phyloP scores from a whole-genome alignment of 1,284 basidiomycete genomes.

The Ceratobasidium sp. region DNA sequence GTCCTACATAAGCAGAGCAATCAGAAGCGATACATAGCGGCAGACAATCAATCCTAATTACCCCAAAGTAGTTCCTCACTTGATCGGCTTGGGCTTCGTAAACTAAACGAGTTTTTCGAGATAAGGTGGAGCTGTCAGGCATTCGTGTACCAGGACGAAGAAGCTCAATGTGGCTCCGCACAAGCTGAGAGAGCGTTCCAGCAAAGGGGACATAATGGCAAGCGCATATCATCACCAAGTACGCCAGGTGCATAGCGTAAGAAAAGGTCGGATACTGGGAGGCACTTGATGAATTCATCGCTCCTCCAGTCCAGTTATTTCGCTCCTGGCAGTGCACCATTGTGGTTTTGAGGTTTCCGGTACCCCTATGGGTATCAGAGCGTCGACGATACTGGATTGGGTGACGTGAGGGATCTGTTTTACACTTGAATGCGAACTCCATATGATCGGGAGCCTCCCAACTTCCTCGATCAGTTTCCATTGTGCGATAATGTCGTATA shows the following conservation, averaged over 20 bases:
- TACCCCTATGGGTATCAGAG: background rate
- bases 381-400: background rate
- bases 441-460: conserved; percentile 1
- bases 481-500: background rate
- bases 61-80: background rate
- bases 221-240: background rate
- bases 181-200: background rate
- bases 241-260: background rate
- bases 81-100: background rate
- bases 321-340: background rate
- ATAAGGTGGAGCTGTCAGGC: background rate
- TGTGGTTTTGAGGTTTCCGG: background rate
- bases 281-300: background rate
- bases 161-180: background rate
- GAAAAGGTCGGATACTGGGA: background rate
- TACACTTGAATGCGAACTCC: background rate
- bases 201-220: background rate
- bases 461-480: background rate
- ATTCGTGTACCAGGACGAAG: background rate
- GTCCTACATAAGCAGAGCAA: background rate
- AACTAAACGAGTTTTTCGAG: background rate
- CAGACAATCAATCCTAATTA: background rate
- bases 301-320: background rate
- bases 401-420: background rate
- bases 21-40: background rate